Conservation (phyloP, 805 yeast genomes). For the Priceomyces haplophilus region DNA sequence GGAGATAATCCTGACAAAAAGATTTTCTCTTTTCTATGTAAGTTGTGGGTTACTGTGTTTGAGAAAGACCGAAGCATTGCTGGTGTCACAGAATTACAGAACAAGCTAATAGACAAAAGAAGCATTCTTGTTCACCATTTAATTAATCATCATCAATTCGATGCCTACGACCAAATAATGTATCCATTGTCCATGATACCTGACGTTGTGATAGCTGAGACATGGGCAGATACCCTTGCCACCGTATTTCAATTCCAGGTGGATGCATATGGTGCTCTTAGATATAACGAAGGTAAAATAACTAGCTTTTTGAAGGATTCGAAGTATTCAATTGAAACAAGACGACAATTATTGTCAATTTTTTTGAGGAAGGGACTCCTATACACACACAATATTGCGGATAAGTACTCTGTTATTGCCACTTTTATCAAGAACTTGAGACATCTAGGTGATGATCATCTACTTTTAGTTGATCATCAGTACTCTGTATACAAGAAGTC, state of each 20-base stretch:
- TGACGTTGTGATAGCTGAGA: background rate
- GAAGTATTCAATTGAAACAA: conserved; percentile 11
- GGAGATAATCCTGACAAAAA: conserved; percentile 16
- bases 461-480: conserved; percentile 15
- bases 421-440: conserved; percentile 16
- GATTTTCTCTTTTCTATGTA: conserved; percentile 18
- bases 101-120: conserved; percentile 15
- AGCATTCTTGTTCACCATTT: conserved; percentile 23
- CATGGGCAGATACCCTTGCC: conserved; percentile 26
- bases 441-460: conserved; percentile 18
- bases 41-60: conserved; percentile 25
- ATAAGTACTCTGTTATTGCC: conserved; percentile 12
- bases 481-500: conserved; percentile 18
- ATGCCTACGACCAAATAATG: conserved; percentile 17
- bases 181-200: conserved; percentile 13
- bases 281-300: conserved; percentile 12
- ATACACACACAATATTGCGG: conserved; percentile 10
- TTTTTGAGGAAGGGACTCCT: conserved; percentile 19
- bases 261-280: conserved; percentile 8
- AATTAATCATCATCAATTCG: conserved; percentile 25
- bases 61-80: conserved; percentile 2
- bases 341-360: conserved; percentile 18
- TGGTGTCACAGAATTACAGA: conserved; percentile 13
- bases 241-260: conserved; percentile 20
- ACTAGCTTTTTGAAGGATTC: conserved; percentile 14